phyloP scores from a whole-genome alignment of 306 rosid species.

The Rosa chinensis region DNA sequence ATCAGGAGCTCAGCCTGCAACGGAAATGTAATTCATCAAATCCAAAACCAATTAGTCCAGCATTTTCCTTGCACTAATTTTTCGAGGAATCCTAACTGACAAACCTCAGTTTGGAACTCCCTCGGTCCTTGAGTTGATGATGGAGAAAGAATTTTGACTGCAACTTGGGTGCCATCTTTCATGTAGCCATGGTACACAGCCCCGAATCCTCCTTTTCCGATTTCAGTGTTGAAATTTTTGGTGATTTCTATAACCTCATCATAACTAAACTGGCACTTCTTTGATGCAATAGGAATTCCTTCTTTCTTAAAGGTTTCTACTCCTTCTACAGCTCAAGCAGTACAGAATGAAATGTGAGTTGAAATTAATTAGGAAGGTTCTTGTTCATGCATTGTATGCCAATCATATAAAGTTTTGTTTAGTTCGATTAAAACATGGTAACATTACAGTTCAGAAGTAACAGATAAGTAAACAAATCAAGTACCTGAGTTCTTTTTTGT shows the following conservation, averaged over 20 bases:
- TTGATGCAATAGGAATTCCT: conserved; percentile 42
- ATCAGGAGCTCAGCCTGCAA: conserved; percentile 65
- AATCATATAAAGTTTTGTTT: not conserved
- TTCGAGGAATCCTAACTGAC: not conserved
- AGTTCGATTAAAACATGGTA: not conserved
- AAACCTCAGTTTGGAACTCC: conserved; percentile 71
- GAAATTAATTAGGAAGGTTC: not conserved
- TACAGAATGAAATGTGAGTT: not conserved
- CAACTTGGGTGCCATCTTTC: conserved; percentile 61
- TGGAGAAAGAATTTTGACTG: conserved; percentile 63
- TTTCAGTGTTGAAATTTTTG: conserved; percentile 43
- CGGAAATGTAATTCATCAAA: not conserved
- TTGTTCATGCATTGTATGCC: not conserved
- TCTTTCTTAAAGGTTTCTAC: conserved; percentile 25
- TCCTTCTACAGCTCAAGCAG: conserved; percentile 30
- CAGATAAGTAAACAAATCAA: not conserved
- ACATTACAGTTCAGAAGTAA: not conserved
- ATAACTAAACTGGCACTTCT: conserved; percentile 51
- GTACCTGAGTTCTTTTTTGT: conserved; percentile 45
- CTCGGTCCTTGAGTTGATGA: conserved; percentile 69
- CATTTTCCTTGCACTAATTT: conserved; percentile 2
- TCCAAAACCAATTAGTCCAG: not conserved
- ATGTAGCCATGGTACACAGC: conserved; percentile 48
- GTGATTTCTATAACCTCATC: conserved; percentile 53
- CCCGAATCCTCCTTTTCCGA: conserved; percentile 78